These are phyloP conservation scores for Gossypium trilobum DNA, from an alignment of 441 rosid species.

Conservation along the genomic window DNA sequence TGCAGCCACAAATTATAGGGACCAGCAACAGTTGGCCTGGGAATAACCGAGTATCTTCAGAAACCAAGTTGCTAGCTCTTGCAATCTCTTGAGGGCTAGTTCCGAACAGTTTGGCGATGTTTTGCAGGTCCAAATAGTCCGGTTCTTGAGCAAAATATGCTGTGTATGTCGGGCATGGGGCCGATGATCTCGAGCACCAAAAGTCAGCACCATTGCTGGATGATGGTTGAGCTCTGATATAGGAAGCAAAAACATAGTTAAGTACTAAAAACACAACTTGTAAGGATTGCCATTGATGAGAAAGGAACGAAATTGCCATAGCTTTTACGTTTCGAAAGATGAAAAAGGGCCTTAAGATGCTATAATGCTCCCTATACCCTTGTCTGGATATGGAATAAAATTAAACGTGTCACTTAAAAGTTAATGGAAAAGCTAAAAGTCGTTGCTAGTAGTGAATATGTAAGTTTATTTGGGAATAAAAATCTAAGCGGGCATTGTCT, in stretches of 20 bases:
- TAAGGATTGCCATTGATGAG: constrained; percentile 8
- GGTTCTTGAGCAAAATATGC: constrained; percentile 36
- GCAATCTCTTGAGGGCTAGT: constrained; percentile 32
- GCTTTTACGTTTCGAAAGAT: neutral
- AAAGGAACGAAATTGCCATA: constrained; percentile 25
- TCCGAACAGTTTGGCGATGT: constrained; percentile 39
- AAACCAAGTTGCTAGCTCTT: constrained; percentile 39
- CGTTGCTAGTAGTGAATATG: neutral
- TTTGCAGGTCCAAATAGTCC: constrained; percentile 29
- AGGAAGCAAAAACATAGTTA: constrained; percentile 7
- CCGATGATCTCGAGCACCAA: constrained; percentile 29
- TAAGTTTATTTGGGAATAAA: neutral
- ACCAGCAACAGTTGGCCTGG: constrained; percentile 48
- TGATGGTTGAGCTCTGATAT: constrained; percentile 22
- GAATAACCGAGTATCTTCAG: constrained; percentile 30
- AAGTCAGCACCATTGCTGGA: constrained; percentile 23
- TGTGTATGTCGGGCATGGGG: constrained; percentile 31
- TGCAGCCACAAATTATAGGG: constrained; percentile 44
- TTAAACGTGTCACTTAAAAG: neutral
- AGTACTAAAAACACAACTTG: constrained; percentile 19
- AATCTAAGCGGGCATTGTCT: constrained; percentile 18
- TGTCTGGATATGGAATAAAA: neutral
- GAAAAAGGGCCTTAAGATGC: no score
- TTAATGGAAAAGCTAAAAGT: constrained; percentile 19
- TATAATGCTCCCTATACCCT: no score